Conservation (phyloP, 1,139 yeast species). For the Candida pseudoviswanathii region DNA sequence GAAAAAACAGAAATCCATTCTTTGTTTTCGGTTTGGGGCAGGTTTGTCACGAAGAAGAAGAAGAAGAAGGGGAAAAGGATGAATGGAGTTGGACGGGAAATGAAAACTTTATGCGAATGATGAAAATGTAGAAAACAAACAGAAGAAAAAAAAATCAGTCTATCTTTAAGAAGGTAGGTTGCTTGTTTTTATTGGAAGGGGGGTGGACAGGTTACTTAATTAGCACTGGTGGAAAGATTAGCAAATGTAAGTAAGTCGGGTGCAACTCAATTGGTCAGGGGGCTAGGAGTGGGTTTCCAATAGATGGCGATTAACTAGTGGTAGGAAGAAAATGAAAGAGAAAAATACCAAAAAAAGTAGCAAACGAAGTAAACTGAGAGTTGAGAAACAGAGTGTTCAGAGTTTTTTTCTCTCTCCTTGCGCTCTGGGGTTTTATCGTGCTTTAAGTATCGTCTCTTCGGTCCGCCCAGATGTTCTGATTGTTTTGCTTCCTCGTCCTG, state of each 20-base stretch:
- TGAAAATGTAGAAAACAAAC: not conserved
- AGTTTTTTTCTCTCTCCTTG: not conserved
- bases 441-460: not conserved
- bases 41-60: not conserved
- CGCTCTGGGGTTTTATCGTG: not conserved
- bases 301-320: not conserved
- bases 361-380: too few relatives aligned
- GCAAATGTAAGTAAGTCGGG: too few relatives aligned
- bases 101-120: not conserved
- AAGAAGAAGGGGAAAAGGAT: not conserved
- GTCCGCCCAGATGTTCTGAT: not conserved
- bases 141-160: not conserved
- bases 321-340: not conserved
- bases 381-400: not conserved
- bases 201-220: too few relatives aligned
- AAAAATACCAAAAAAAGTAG: not conserved
- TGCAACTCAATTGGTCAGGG: too few relatives aligned
- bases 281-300: not conserved
- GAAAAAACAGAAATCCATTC: slow-evolving; percentile 34
- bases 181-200: too few relatives aligned
- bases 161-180: not conserved
- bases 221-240: not conserved
- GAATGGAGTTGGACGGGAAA: not conserved
- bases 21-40: not conserved
- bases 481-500: too few relatives aligned